Evolutionary conservation across 345 rosid species (phyloP), one percentile per base, ranked within the genome.

Genomic region (Camelina neglecta): DNA sequence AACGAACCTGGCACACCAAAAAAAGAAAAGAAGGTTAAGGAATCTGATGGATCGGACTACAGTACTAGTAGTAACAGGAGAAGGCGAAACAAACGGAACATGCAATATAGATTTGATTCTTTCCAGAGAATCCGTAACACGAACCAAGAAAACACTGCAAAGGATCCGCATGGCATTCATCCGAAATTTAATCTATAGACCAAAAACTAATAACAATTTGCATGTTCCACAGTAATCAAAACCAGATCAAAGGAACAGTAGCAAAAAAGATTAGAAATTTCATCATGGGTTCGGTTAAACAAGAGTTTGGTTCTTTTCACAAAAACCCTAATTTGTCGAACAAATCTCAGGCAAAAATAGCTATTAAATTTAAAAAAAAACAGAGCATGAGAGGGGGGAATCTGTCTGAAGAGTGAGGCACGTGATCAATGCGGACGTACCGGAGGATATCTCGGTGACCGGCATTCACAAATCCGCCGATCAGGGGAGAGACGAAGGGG

Each of bases 1-100:
- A 70, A 29, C 57, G 31, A 33, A 79, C 74, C 85, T 84, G 79
- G n/a, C 21, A 76, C 41, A 71, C 8, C 24, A 65, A 60, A 47
- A 64, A 65, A 47, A 63, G 60, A 35, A 35, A 7, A 69, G 38
- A 77, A 21, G 20, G 38, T 54, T 60, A 23, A 61, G 15, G 15
- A 61, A 60, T 31, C 36, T 42, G 15, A 35, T 26, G 45, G 35
- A 60, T 53, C 15, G 13, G 53, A 63, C 31, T 29, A 21, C 23
- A 29, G 31, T 29, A 29, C 4, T 6, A 35, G 38, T 5, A 35
- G 47, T 39, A 38, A 35, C 54, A 51, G 10, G 12, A 21, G 4
- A 35, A 65, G 11, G 59, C 50, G 36, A 35, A 65, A 47, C 67
- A n/a, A 57, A 55, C 10, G 60, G 67, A 71, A 16, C 71, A 71